These are phyloP conservation scores for Penicillium sp. DNA, from an alignment of 2,329 filamentous ascomycete species.

Conservation along the genomic window DNA sequence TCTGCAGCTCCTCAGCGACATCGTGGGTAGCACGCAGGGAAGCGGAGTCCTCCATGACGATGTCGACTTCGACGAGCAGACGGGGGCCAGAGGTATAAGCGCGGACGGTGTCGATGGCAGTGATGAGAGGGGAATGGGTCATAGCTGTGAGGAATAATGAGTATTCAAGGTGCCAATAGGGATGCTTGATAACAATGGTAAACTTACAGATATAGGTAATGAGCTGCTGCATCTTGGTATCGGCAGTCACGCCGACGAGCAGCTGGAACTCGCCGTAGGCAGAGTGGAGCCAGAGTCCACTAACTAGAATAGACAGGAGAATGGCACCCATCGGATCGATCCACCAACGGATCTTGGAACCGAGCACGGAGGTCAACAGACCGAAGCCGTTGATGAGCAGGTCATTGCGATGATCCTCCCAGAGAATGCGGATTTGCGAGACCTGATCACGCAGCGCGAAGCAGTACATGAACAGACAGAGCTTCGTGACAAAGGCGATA, in stretches of 20 bases:
- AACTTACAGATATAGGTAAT: slow-evolving; percentile 85
- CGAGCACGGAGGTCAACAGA: slow-evolving; percentile 88
- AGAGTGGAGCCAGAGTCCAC: slow-evolving; percentile 77
- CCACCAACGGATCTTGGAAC: slow-evolving; percentile 88
- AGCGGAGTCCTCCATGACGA: slow-evolving; percentile 82
- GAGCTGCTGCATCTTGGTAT: slow-evolving; percentile 82
- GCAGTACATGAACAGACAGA: slow-evolving; percentile 85
- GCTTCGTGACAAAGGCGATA: slow-evolving; percentile 82
- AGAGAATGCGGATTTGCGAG: slow-evolving; percentile 86
- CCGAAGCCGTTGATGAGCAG: slow-evolving; percentile 94
- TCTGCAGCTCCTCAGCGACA: slow-evolving; percentile 89
- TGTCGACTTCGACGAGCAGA: slow-evolving; percentile 91
- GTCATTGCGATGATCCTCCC: slow-evolving; percentile 97
- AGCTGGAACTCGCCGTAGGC: slow-evolving; percentile 88
- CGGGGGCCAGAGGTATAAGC: slow-evolving; percentile 89
- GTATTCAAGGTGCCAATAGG: background rate
- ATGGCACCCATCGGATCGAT: slow-evolving; percentile 92
- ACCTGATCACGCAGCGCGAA: slow-evolving; percentile 89
- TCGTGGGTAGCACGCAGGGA: slow-evolving; percentile 82
- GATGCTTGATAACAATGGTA: background rate
- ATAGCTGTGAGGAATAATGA: slow-evolving; percentile 53
- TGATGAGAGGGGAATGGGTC: slow-evolving; percentile 81
- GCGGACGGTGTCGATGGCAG: slow-evolving; percentile 89
- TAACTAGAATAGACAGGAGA: slow-evolving; percentile 75
- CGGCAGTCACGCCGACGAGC: slow-evolving; percentile 84